Evolutionary conservation across 345 rosid genomes (phyloP).

Genomic region (Limnanthes douglasii): DNA sequence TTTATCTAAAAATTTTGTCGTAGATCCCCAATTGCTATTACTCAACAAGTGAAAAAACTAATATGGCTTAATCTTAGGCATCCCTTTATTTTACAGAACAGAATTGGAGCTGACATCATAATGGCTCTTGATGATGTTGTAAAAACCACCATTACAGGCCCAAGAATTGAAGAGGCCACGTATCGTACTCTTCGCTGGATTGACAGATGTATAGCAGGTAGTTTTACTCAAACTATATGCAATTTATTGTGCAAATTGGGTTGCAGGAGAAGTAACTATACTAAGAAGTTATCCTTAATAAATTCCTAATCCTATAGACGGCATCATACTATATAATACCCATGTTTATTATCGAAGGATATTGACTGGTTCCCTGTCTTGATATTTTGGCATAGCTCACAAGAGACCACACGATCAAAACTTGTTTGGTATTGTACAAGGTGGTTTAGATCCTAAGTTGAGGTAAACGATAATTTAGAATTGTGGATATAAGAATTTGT

Average conservation of each 20-base stretch:
- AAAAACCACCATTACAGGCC: conserved; percentile 66
- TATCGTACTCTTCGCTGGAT: conserved; percentile 80
- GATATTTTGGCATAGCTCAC: conserved; percentile 45
- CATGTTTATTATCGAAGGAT: neutral
- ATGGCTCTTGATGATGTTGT: conserved; percentile 92
- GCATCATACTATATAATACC: neutral
- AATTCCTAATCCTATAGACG: no score
- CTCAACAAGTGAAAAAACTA: no score
- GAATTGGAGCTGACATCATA: conserved; percentile 79
- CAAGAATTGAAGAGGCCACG: conserved; percentile 78
- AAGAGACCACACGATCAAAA: conserved; percentile 59
- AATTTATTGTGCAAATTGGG: neutral
- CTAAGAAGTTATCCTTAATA: no score
- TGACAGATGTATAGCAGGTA: conserved; percentile 67
- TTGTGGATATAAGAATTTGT: neutral
- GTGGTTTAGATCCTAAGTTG: conserved; percentile 56
- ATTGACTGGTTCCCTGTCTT: neutral
- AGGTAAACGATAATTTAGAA: conserved; percentile 23
- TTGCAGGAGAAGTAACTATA: neutral
- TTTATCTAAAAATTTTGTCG: no score
- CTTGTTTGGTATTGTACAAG: conserved; percentile 74
- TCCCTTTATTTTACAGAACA: conserved; percentile 30
- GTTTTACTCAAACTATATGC: neutral
- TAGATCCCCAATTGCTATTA: no score
- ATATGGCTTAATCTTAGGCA: no score